Evolutionary conservation across 2,329 filamentous ascomycete genomes (phyloP).

Genomic region (Emericellopsis cladophorae): DNA sequence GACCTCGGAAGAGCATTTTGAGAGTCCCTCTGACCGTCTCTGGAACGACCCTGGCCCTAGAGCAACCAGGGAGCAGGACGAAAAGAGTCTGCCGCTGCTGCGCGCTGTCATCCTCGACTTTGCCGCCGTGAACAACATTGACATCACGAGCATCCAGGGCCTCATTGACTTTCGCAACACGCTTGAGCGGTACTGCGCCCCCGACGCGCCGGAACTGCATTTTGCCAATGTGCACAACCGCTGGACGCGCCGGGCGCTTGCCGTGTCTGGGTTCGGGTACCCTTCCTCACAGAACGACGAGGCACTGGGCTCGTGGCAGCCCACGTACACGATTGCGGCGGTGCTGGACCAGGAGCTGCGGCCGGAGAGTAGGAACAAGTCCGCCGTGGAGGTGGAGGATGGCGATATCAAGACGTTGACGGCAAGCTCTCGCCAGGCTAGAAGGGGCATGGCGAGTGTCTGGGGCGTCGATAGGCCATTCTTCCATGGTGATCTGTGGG

Average conservation of each 20-base stretch:
- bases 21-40: constrained; percentile 28
- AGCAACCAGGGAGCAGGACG: constrained; percentile 9
- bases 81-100: constrained; percentile 28
- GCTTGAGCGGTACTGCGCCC: constrained; percentile 37
- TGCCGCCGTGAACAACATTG: constrained; percentile 41
- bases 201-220: constrained; percentile 35
- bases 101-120: constrained; percentile 45
- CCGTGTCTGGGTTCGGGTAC: constrained; percentile 40
- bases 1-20: constrained; percentile 22
- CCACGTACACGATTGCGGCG: constrained; percentile 4
- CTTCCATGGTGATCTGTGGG: constrained; percentile 32
- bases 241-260: constrained; percentile 44
- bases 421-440: background rate
- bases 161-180: constrained; percentile 41
- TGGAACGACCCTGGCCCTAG: constrained; percentile 40
- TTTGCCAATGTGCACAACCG: constrained; percentile 41
- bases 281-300: constrained; percentile 6
- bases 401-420: background rate
- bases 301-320: constrained; percentile 4
- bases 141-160: constrained; percentile 44
- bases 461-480: constrained; percentile 30
- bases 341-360: constrained; percentile 1
- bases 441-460: constrained; percentile 13
- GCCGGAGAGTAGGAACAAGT: background rate
- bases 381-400: background rate